phyloP scores from a whole-genome alignment of 495 filamentous ascomycete species.

The Paragyromitra xinjiangensis region DNA sequence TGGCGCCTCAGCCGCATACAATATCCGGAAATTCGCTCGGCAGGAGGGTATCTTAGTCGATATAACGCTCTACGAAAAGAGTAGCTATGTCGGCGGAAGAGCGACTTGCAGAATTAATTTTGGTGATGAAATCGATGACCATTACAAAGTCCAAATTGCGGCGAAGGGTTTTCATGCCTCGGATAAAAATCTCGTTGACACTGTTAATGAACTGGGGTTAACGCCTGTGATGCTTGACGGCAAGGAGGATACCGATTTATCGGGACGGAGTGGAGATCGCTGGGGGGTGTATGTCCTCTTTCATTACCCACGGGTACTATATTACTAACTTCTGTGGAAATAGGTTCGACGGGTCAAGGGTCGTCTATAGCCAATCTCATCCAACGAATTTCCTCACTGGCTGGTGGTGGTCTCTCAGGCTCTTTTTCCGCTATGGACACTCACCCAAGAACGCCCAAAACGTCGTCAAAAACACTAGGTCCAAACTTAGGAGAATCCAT shows the following conservation, averaged over 20 bases:
- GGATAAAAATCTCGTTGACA: conserved; percentile 79
- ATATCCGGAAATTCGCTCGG: conserved; percentile 73
- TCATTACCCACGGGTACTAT: background rate
- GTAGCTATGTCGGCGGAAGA: conserved; percentile 80
- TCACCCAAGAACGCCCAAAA: conserved; percentile 76
- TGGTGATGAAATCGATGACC: conserved; percentile 63
- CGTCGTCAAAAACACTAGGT: conserved; percentile 73
- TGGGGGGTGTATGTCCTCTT: conserved; percentile 57
- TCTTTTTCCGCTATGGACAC: conserved; percentile 83
- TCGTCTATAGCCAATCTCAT: conserved; percentile 69
- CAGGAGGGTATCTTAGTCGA: conserved; percentile 67
- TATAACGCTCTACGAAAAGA: conserved; percentile 88
- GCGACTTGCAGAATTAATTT: conserved; percentile 82
- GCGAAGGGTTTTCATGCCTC: conserved; percentile 88
- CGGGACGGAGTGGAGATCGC: conserved; percentile 49
- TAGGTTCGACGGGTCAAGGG: conserved; percentile 77
- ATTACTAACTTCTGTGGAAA: conserved; percentile 9
- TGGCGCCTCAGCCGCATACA: conserved; percentile 84
- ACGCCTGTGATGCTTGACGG: conserved; percentile 58
- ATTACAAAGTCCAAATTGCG: conserved; percentile 79
- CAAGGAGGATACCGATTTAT: conserved; percentile 29
- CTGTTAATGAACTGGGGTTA: conserved; percentile 75
- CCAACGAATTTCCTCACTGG: conserved; percentile 60
- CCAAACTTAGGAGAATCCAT: conserved; percentile 80
- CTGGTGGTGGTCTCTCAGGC: conserved; percentile 82